These are phyloP conservation scores for Osmozyma mogii DNA, from an alignment of 805 yeast genomes.

Conservation along the genomic window DNA sequence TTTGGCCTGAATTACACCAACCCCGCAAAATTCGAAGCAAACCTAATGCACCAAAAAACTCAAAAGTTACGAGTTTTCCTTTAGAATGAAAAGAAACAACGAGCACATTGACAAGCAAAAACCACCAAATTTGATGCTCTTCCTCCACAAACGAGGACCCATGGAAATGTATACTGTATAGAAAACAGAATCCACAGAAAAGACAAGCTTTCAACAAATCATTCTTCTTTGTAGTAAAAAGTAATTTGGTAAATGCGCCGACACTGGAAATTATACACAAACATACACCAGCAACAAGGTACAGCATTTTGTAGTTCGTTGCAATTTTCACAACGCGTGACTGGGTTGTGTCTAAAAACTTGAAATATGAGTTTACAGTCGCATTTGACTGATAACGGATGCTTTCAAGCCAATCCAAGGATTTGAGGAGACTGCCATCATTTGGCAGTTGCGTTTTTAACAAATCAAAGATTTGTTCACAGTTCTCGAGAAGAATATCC, in stretches of 20 bases:
- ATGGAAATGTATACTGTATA: slow-evolving; percentile 66
- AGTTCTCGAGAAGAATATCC: slow-evolving; percentile 43
- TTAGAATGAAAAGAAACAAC: slow-evolving; percentile 7
- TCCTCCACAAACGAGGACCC: slow-evolving; percentile 79
- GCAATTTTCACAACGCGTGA: slow-evolving; percentile 48
- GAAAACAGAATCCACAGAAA: slow-evolving; percentile 30
- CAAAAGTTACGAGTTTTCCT: slow-evolving; percentile 1
- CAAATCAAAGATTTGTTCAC: slow-evolving; percentile 46
- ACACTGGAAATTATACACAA: slow-evolving; percentile 23
- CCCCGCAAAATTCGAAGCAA: slow-evolving; percentile 57
- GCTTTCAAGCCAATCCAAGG: slow-evolving; percentile 8
- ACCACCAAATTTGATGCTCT: slow-evolving; percentile 96
- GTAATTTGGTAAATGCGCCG: slow-evolving; percentile 18
- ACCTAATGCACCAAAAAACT: slow-evolving; percentile 13
- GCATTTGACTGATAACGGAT: slow-evolving; percentile 2
- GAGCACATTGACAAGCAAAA: slow-evolving; percentile 16
- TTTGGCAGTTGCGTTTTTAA: slow-evolving; percentile 31
- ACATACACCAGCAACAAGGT: slow-evolving; percentile 4
- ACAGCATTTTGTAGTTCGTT: slow-evolving; percentile 54
- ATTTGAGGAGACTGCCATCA: slow-evolving; percentile 4
- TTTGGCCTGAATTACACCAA: slow-evolving; percentile 91
- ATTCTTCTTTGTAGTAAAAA: slow-evolving; percentile 7
- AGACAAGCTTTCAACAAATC: neutral
- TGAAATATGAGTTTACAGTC: slow-evolving; percentile 15
- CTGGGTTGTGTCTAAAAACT: slow-evolving; percentile 42